Base-by-base conservation (phyloP, 1,284 basidiomycete species). In the Naganishia liquefaciens region DNA sequence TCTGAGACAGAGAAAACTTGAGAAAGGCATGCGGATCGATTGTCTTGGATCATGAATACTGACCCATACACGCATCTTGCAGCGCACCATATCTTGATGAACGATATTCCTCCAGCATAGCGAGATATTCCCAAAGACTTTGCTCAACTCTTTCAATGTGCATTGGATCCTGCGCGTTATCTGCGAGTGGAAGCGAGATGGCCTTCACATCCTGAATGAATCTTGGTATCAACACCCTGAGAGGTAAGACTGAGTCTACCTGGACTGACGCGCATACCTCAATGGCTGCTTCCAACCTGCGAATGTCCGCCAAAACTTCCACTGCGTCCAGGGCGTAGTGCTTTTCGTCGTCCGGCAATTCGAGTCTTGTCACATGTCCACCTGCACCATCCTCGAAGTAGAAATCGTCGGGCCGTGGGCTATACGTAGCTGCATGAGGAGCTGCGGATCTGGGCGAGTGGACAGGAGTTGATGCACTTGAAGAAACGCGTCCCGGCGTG, bases 331-430 rank as follows among this genome's bases (percentile, higher is more conserved):
- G 37, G 5, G 21, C 40, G 9, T 27, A 25, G 15, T 46, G 50
- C 50, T 23, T 60, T 37, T 49, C 57, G n/a, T 47, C 46, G 21
- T 60, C 57, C 21, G 57, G 57, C 9, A 60, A 50, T 37, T 60
- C 57, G 25, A 60, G 46, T 37, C 40, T 60, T 3, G 47, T 40
- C 15, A 50, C 55, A 37, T 58, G 33, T 21, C 55, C 55, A 33
- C 55, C 55, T 25, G 21, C 11, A 19, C 60, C 60, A 30, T 62
- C 50, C 52, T 44, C 50, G 30, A 62, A 53, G 25, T 53, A 62
- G 30, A 62, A 53, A n/a, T 53, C 60, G 23, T 62, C 60, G n/a
- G 49, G 60, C 17, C 51, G 42, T 9, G 51, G 40, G 17, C 49
- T 62, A 21, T 52, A 62, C 13, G 33, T 37, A 7, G 9, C 33